Evolutionary conservation across 108 stramenopile species (phyloP).

Genomic region (Pseudonitzschia pungens): DNA sequence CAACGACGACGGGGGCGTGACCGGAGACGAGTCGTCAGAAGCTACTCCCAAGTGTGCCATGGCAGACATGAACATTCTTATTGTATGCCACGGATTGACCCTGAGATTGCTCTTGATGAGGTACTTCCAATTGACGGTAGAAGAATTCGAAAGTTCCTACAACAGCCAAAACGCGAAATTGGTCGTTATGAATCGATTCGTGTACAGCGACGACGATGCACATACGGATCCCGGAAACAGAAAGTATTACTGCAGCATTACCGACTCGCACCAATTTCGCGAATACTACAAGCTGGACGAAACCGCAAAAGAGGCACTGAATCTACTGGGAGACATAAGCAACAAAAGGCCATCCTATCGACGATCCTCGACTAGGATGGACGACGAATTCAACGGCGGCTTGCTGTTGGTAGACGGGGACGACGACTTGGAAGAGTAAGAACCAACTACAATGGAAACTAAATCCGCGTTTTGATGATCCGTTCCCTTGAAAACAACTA

Average conservation of each 20-base stretch:
- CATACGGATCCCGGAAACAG: slow-evolving; percentile 8
- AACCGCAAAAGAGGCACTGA: slow-evolving; percentile 37
- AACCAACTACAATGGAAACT: background rate
- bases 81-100: slow-evolving; percentile 85
- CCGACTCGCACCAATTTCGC: slow-evolving; percentile 3
- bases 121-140: slow-evolving; percentile 85
- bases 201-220: background rate
- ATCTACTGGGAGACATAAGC: slow-evolving; percentile 41
- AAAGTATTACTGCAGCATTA: slow-evolving; percentile 12
- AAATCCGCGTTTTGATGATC: background rate
- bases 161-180: slow-evolving; percentile 83
- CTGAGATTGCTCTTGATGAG: slow-evolving; percentile 82
- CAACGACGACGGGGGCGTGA: background rate
- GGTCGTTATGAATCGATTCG: slow-evolving; percentile 59
- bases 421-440: slow-evolving; percentile 11
- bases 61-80: slow-evolving; percentile 63
- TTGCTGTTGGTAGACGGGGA: slow-evolving; percentile 14
- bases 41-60: slow-evolving; percentile 22
- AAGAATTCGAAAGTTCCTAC: slow-evolving; percentile 75
- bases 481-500: background rate
- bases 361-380: slow-evolving; percentile 1
- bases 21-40: slow-evolving; percentile 1
- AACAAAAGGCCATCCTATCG: slow-evolving; percentile 34
- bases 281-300: slow-evolving; percentile 43
- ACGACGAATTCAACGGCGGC: slow-evolving; percentile 10